These are phyloP conservation scores for Solanum pinnatisectum DNA, from an alignment of 257 asterid genomes.

Conservation along the genomic window DNA sequence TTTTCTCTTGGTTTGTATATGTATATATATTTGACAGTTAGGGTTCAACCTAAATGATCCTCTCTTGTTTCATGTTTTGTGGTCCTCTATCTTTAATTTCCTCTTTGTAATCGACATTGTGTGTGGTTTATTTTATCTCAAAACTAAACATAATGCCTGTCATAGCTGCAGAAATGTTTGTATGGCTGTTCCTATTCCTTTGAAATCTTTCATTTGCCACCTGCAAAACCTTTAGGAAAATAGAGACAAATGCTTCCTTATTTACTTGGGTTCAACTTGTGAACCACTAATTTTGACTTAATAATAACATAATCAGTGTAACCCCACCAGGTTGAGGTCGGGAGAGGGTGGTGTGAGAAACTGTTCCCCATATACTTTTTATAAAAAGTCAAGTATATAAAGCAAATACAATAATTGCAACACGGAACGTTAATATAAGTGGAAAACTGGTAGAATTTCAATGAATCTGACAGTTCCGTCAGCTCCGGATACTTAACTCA, in stretches of 20 bases:
- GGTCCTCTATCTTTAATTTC: no score
- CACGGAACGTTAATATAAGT: not conserved
- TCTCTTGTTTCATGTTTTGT: no score
- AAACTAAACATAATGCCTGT: no score
- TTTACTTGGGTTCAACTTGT: not conserved
- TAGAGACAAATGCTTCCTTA: not conserved
- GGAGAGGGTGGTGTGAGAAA: slow-evolving; percentile 33
- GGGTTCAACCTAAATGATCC: no score
- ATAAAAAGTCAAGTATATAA: not conserved
- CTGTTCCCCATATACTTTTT: not conserved
- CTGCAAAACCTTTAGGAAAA: not conserved
- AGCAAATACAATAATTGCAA: not conserved
- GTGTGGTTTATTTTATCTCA: no score
- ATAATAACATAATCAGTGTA: not conserved
- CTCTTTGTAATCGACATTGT: no score
- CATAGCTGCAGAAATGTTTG: no score
- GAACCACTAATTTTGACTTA: not conserved
- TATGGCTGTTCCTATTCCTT: not conserved
- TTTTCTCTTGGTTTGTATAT: no score
- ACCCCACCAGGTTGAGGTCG: slow-evolving; percentile 18
- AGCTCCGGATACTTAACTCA: not conserved
- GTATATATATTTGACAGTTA: no score
- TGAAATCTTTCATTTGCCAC: not conserved
- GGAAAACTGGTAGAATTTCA: not conserved
- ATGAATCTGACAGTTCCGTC: no score